These are phyloP conservation scores for Xylona heveae DNA, from an alignment of 495 filamentous ascomycete species.

Conservation along the genomic window DNA sequence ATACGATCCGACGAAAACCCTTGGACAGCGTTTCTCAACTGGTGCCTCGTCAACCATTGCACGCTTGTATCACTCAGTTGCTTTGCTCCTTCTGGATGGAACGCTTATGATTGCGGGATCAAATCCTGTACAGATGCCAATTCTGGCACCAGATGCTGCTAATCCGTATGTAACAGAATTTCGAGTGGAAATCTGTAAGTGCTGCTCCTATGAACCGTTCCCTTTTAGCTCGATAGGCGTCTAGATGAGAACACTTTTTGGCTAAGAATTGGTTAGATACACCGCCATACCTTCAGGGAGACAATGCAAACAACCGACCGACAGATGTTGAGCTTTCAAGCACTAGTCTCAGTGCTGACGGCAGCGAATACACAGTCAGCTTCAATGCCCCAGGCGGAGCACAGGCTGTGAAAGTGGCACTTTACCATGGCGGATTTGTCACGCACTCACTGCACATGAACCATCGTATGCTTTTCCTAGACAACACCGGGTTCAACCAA, in stretches of 20 bases:
- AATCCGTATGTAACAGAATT: constrained; percentile 33
- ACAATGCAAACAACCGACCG: constrained; percentile 24
- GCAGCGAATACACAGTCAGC: constrained; percentile 21
- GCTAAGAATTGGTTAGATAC: too few relatives aligned
- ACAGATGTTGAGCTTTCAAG: constrained; percentile 20
- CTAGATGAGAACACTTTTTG: background rate
- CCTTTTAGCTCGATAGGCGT: background rate
- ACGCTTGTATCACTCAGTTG: constrained; percentile 35
- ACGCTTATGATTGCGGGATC: constrained; percentile 34
- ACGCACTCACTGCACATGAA: constrained; percentile 43
- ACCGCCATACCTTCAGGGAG: constrained; percentile 34
- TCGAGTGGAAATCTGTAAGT: constrained; percentile 37
- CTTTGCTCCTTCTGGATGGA: constrained; percentile 34
- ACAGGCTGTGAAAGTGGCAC: constrained; percentile 21
- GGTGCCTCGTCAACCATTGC: constrained; percentile 26
- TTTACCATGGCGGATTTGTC: constrained; percentile 39
- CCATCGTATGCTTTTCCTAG: constrained; percentile 35
- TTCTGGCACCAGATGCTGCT: constrained; percentile 18
- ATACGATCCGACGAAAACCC: constrained; percentile 28
- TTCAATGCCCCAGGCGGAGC: constrained; percentile 23
- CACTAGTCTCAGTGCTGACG: constrained; percentile 20
- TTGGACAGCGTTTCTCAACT: constrained; percentile 29
- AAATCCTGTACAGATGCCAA: constrained; percentile 35
- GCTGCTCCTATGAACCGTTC: too few relatives aligned
- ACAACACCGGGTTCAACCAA: constrained; percentile 23